phyloP scores from a whole-genome alignment of 2,329 filamentous ascomycete species.

The Colletotrichum sp. region DNA sequence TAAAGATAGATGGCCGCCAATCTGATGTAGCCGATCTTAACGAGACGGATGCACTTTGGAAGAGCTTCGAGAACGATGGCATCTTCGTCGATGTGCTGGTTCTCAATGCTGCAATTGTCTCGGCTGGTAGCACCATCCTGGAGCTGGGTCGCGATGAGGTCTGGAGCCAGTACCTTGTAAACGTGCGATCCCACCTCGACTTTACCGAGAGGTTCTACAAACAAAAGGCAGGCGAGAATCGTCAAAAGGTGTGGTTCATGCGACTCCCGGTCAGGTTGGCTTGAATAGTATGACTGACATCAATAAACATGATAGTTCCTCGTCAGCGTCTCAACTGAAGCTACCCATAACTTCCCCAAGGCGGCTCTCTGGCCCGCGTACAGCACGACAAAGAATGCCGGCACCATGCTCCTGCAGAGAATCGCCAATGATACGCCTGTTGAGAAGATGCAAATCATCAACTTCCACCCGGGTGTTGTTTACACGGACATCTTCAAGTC shows the following conservation, averaged over 20 bases:
- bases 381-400: slow-evolving; percentile 41
- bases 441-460: slow-evolving; percentile 41
- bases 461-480: slow-evolving; percentile 44
- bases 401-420: slow-evolving; percentile 39
- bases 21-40: background rate
- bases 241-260: slow-evolving; percentile 21
- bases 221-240: slow-evolving; percentile 28
- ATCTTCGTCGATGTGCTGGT: slow-evolving; percentile 34
- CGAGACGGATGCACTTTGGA: slow-evolving; percentile 2
- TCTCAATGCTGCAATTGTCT: slow-evolving; percentile 25
- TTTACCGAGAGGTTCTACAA: slow-evolving; percentile 32
- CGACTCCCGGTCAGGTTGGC: background rate
- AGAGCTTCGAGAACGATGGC: background rate
- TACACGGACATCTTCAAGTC: slow-evolving; percentile 33
- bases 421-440: slow-evolving; percentile 39
- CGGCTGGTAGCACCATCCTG: background rate
- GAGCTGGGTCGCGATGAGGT: slow-evolving; percentile 9
- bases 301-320: slow-evolving; percentile 27
- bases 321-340: slow-evolving; percentile 33
- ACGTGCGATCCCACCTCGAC: slow-evolving; percentile 20
- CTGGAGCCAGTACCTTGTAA: slow-evolving; percentile 14
- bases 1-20: background rate
- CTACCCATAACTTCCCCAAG: slow-evolving; percentile 31
- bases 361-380: slow-evolving; percentile 22
- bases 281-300: background rate